These are phyloP conservation scores for Taiozyma onychis DNA, from an alignment of 1,139 yeast species.

Conservation along the genomic window DNA sequence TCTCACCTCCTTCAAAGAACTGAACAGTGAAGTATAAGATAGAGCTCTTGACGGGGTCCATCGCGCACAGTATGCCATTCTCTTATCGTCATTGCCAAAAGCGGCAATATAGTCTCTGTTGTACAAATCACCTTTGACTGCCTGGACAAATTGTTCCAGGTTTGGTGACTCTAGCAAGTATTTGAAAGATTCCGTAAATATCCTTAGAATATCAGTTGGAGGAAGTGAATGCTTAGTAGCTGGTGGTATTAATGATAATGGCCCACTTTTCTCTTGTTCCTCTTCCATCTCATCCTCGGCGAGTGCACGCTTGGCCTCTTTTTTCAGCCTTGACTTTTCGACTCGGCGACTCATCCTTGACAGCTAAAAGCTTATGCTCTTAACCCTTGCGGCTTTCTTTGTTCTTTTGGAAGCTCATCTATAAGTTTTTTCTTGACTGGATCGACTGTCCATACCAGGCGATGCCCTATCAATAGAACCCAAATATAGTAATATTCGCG, in stretches of 20 bases:
- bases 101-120: constrained; percentile 68
- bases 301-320: constrained; percentile 4
- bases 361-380: background rate
- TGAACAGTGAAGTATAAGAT: constrained; percentile 63
- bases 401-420: background rate
- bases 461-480: constrained; percentile 4
- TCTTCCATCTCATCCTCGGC: constrained; percentile 5
- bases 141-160: constrained; percentile 45
- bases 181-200: constrained; percentile 44
- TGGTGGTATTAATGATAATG: constrained; percentile 13
- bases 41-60: constrained; percentile 86
- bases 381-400: background rate
- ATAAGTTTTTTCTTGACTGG: background rate
- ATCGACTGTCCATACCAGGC: constrained; percentile 3
- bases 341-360: constrained; percentile 19
- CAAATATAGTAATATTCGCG: background rate
- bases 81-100: constrained; percentile 54
- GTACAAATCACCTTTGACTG: constrained; percentile 63
- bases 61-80: constrained; percentile 73
- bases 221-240: constrained; percentile 23
- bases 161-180: constrained; percentile 40
- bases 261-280: background rate
- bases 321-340: constrained; percentile 12
- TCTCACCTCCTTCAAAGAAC: constrained; percentile 40
- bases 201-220: constrained; percentile 39